Evolutionary conservation across 108 stramenopile genomes (phyloP).

Genomic region (Skeletonema tropicum): DNA sequence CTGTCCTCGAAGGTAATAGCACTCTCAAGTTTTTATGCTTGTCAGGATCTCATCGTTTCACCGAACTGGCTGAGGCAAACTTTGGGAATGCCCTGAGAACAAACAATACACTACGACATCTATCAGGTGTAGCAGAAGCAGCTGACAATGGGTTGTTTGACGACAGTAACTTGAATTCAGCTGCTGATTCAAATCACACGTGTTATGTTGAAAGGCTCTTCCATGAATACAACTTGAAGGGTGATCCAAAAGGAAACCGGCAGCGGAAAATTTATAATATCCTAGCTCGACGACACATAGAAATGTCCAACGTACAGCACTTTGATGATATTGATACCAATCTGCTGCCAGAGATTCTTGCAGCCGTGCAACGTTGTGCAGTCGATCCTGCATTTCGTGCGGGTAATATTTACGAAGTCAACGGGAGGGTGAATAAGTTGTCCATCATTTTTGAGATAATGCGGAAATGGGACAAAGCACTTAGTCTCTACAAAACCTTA

Average conservation of each 20-base stretch:
- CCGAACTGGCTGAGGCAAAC: neutral
- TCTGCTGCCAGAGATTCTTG: neutral
- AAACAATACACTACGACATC: neutral
- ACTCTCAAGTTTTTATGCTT: neutral
- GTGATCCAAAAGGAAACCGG: neutral
- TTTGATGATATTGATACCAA: constrained; percentile 1
- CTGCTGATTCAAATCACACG: neutral
- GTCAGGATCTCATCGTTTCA: neutral
- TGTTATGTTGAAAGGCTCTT: neutral
- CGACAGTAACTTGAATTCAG: no score
- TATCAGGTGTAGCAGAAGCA: no score
- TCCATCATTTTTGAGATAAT: neutral
- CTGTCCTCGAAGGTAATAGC: neutral
- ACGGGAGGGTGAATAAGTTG: neutral
- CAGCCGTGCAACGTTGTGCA: neutral
- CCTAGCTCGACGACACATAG: neutral
- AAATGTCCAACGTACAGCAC: neutral
- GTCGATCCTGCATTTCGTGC: neutral
- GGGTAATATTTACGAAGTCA: neutral
- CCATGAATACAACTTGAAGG: neutral
- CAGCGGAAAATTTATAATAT: constrained; percentile 2
- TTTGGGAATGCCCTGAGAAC: neutral
- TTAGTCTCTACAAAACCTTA: no score
- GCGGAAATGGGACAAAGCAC: constrained; percentile 2
- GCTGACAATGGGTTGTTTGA: neutral